Conservation (phyloP, 495 filamentous ascomycete genomes). For the Penicillium ucsense region DNA sequence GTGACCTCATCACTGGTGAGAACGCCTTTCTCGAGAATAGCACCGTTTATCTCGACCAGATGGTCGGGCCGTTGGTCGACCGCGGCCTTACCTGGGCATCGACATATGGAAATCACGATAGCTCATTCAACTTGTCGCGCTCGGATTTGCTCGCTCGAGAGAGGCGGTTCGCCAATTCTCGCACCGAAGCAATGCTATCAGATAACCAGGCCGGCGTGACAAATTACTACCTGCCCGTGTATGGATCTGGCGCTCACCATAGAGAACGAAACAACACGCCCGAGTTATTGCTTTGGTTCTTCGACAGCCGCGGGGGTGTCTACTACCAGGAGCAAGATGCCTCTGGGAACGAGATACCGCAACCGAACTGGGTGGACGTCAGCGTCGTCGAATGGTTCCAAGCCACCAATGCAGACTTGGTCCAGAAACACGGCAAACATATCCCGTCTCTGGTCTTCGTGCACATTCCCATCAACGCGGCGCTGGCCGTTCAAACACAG, state of each 20-base stretch:
- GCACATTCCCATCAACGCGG: constrained; percentile 54
- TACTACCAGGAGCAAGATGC: constrained; percentile 34
- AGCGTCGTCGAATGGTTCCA: constrained; percentile 50
- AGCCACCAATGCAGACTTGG: constrained; percentile 31
- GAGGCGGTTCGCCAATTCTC: constrained; percentile 35
- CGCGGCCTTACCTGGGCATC: constrained; percentile 50
- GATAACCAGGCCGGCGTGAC: constrained; percentile 39
- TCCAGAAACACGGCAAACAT: constrained; percentile 18
- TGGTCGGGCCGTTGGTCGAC: constrained; percentile 47
- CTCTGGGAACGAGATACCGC: constrained; percentile 22
- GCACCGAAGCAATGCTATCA: constrained; percentile 40
- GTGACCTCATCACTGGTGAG: constrained; percentile 63
- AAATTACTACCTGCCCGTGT: constrained; percentile 55
- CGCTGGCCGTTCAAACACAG: constrained; percentile 37
- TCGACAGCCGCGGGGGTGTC: constrained; percentile 56
- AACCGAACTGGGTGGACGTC: constrained; percentile 27
- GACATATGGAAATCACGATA: constrained; percentile 66
- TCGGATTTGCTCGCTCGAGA: constrained; percentile 44
- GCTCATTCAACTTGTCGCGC: constrained; percentile 47
- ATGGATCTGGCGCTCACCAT: constrained; percentile 13
- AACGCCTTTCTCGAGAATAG: constrained; percentile 49
- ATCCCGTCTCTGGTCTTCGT: constrained; percentile 61
- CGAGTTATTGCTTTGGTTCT: constrained; percentile 57
- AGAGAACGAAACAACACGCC: constrained; percentile 18
- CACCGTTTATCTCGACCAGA: constrained; percentile 47